A percentile compares a stretch with the other conserved stretches of the same genome.
Evolutionary conservation across 176 grass and related monocot genomes (phyloP).

Genomic region (Elaeis guineensis): DNA sequence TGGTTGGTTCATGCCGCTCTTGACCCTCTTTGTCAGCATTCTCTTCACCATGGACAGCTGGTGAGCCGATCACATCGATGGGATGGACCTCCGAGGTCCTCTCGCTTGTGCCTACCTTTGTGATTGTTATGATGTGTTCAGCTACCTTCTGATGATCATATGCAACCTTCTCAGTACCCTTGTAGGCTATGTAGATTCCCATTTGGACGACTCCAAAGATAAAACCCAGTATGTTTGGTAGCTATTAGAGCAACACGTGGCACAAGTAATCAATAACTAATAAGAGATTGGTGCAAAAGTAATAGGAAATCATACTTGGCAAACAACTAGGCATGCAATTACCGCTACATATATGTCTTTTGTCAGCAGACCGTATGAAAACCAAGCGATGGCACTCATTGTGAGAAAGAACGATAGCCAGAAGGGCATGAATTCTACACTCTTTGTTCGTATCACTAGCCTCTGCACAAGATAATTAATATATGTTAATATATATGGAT

Average conservation of each 20-base stretch:
- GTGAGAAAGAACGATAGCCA: constrained; percentile 74
- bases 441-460: constrained; percentile 56
- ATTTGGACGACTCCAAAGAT: constrained; percentile 62
- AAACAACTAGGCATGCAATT: not conserved
- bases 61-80: not conserved
- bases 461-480: constrained; percentile 23
- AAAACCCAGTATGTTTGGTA: constrained; percentile 69
- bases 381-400: constrained; percentile 58
- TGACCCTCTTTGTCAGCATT: no score
- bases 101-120: constrained; percentile 18
- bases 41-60: no score
- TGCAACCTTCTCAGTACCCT: constrained; percentile 23
- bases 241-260: constrained; percentile 7
- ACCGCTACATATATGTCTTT: constrained; percentile 80
- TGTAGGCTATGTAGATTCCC: constrained; percentile 54
- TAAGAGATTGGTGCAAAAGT: not conserved
- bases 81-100: not conserved
- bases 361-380: constrained; percentile 63
- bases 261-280: not conserved
- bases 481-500: no score
- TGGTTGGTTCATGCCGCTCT: no score
- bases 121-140: constrained; percentile 26
- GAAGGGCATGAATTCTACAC: constrained; percentile 95
- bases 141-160: not conserved
- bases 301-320: not conserved